Evolutionary conservation across 495 filamentous ascomycete species (phyloP), one percentile per base, ranked within the genome.

Genomic region (Collariella sp.): DNA sequence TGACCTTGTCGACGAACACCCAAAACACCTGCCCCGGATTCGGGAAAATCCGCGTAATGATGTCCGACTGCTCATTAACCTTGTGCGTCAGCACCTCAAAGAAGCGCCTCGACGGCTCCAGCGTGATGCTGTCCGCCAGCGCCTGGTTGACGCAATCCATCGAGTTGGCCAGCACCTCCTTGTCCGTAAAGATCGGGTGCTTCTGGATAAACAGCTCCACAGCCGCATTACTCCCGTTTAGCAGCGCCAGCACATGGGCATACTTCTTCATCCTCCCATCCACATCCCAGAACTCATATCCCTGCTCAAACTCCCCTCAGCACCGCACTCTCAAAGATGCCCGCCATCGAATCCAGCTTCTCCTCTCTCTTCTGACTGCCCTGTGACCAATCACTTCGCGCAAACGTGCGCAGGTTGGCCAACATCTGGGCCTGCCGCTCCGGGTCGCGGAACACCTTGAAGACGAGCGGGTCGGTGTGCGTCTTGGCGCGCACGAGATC

Each of bases 281-380:
- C 48, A 94, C 81, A 69, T 99, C 91, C 65, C 84, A 85, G n/a
- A 81, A 82, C 66, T 94, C 88, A 56, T 90, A 89, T 5, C 87
- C 94, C 57, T 86, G 86, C 66, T 95, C 87, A 62, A 97, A 97
- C 68, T 97, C 91, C 47, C n/a, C 85, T 79, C 47, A 95, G 70
- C 7, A 91, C 91, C 3, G 90, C 88, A 51, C 84, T 90, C 69
- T 97, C 91, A 61, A 99, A 97, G 59, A 91, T 85, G 23, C 78
- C 78, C 40, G 85, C 76, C 74, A 93, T 88, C n/a, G 71, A 72
- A 18, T 82, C 76, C 24, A 99, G 69, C 58, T 83, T 84, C 50
- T 83, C 80, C 54, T 85, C 76, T 18, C 93, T 72, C 56, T 82
- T 73, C 50, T 72, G 65, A 79, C 85, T 93, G 6, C 87, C 91